Conservation (phyloP, 1,139 yeast genomes). For the Pichia sp. region DNA sequence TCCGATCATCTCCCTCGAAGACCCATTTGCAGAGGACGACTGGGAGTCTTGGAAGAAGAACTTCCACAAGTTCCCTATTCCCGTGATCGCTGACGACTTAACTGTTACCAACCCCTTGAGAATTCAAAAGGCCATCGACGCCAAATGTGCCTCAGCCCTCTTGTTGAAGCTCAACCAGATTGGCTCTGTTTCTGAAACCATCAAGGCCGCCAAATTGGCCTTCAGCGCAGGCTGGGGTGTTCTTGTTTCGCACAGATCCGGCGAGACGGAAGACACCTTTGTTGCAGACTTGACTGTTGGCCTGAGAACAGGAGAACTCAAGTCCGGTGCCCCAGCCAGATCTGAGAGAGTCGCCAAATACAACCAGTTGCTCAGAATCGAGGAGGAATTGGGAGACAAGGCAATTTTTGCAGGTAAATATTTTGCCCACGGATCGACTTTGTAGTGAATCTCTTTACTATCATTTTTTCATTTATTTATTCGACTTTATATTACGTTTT, state of each 20-base stretch:
- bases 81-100: slow-evolving; percentile 94
- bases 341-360: slow-evolving; percentile 98
- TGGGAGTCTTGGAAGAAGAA: slow-evolving; percentile 96
- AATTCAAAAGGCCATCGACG: slow-evolving; percentile 89
- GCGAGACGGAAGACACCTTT: slow-evolving; percentile 97
- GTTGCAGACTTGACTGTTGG: slow-evolving; percentile 97
- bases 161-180: slow-evolving; percentile 95
- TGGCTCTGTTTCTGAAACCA: slow-evolving; percentile 87
- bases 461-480: not conserved
- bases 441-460: not conserved
- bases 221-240: slow-evolving; percentile 95
- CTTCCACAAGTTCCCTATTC: slow-evolving; percentile 67
- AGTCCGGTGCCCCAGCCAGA: slow-evolving; percentile 99
- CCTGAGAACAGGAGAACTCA: slow-evolving; percentile 94
- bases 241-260: slow-evolving; percentile 97
- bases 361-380: slow-evolving; percentile 94
- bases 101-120: slow-evolving; percentile 95
- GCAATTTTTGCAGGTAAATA: slow-evolving; percentile 89
- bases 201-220: slow-evolving; percentile 88
- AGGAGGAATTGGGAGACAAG: slow-evolving; percentile 94
- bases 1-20: slow-evolving; percentile 97
- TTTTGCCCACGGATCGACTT: slow-evolving; percentile 52
- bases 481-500: not conserved
- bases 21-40: slow-evolving; percentile 98
- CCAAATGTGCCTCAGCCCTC: slow-evolving; percentile 89